Evolutionary conservation across 2,329 filamentous ascomycete genomes (phyloP), one percentile per base, ranked within the genome.

Genomic region (Orbilia ellipsospora): DNA sequence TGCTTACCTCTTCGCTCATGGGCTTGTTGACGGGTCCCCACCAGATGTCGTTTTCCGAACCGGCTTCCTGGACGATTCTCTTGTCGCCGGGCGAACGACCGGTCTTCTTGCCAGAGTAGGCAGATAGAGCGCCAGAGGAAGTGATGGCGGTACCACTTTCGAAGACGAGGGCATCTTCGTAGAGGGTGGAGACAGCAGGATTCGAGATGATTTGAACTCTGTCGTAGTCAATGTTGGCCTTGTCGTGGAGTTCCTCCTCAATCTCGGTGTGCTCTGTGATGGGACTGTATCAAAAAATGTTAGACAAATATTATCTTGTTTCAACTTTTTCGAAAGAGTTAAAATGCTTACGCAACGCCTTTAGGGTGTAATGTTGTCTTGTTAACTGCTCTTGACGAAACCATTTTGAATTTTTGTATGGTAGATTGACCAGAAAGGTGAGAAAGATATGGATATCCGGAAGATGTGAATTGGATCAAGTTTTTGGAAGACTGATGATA

Each of bases 21-120:
- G 94, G 92, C 89, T 98, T 98, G 88, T 99, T 99, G 80, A 99
- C 95, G 68, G 95, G 94, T 81, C 95, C 95, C 95, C 95, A 98
- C 95, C 95, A 99, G 81, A 99, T 88, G 77, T 99, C 89, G 69
- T 95, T 90, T 83, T 97, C 90, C 78, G 95, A 98, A 77, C 89
- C 87, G 74, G 90, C 86, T 84, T 99, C 95, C 86, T 96, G 89
- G 82, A 99, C 95, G 82, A 99, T 92, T 83, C 95, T 91, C 90
- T 99, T 99, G 86, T 99, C 95, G 67, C 92, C 90, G 23, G 95
- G 95, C 77, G 95, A 99, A 79, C 95, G 93, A 77, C 95, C 95
- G 77, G 95, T 99, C 89, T 99, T 99, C 81, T 93, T 92, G 81
- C 95, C 95, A 55, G 95, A 98, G 88, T 97, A 99, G 82, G 95